A percentile compares a stretch with the other conserved stretches of the same genome.
Conservation (phyloP, 345 rosid genomes). For the Tarenaya hassleriana region DNA sequence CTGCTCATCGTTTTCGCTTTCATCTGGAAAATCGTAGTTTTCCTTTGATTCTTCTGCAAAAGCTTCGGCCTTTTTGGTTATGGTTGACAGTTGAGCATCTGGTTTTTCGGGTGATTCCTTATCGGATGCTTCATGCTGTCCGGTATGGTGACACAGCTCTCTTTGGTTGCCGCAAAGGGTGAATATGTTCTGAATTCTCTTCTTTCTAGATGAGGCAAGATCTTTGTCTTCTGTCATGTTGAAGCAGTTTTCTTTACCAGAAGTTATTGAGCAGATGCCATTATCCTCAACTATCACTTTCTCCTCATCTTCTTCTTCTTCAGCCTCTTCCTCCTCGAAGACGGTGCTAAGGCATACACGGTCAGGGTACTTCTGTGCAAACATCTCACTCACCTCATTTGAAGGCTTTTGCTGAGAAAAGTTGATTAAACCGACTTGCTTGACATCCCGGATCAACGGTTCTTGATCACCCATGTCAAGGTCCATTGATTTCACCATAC, state of each 20-base stretch:
- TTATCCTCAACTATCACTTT: slow-evolving; percentile 77
- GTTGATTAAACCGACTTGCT: slow-evolving; percentile 24
- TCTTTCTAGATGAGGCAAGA: slow-evolving; percentile 45
- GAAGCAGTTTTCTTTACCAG: slow-evolving; percentile 21
- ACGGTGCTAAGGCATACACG: slow-evolving; percentile 75
- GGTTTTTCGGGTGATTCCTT: slow-evolving; percentile 12
- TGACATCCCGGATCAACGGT: slow-evolving; percentile 36
- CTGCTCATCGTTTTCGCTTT: slow-evolving; percentile 32
- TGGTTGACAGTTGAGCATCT: slow-evolving; percentile 10
- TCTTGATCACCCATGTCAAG: slow-evolving; percentile 87
- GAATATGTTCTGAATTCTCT: slow-evolving; percentile 80
- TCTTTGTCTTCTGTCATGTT: slow-evolving; percentile 31
- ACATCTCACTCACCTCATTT: slow-evolving; percentile 35
- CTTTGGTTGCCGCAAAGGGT: slow-evolving; percentile 93
- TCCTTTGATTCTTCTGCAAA: slow-evolving; percentile 38
- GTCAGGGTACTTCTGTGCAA: slow-evolving; percentile 41
- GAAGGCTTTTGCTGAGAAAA: slow-evolving; percentile 31
- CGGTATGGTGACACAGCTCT: slow-evolving; percentile 63
- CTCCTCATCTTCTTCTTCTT: slow-evolving; percentile 75
- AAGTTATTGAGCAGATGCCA: slow-evolving; percentile 37
- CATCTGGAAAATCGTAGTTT: slow-evolving; percentile 35
- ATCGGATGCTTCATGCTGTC: slow-evolving; percentile 31
- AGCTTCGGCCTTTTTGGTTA: slow-evolving; percentile 17
- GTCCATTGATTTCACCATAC: slow-evolving; percentile 99
- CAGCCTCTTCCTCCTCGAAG: slow-evolving; percentile 80